A percentile compares a stretch with the other conserved stretches of the same genome.
phyloP scores from a whole-genome alignment of 768 basidiomycete genomes.

The Pulveroboletus sp. region DNA sequence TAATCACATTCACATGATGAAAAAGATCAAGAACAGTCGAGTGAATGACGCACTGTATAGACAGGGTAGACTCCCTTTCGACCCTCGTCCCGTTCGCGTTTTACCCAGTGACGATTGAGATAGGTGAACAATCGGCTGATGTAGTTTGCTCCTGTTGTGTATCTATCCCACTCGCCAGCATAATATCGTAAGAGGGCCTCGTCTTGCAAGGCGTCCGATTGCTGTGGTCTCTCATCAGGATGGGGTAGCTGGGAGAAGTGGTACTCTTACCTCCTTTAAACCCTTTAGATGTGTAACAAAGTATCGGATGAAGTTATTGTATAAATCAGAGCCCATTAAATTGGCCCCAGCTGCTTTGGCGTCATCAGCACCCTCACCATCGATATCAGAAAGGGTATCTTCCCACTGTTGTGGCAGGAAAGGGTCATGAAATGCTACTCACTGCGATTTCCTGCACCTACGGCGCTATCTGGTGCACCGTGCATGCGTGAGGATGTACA shows the following conservation, averaged over 20 bases:
- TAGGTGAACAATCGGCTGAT: slow-evolving; percentile 97
- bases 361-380: slow-evolving; percentile 15
- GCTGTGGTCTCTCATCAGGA: slow-evolving; percentile 39
- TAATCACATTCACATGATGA: background rate
- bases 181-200: slow-evolving; percentile 89
- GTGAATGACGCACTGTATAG: slow-evolving; percentile 69
- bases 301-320: slow-evolving; percentile 91
- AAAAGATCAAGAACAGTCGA: background rate
- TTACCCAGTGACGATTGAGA: slow-evolving; percentile 99
- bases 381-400: slow-evolving; percentile 23
- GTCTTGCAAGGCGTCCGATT: slow-evolving; percentile 76
- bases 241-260: slow-evolving; percentile 18
- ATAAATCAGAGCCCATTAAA: slow-evolving; percentile 95
- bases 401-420: slow-evolving; percentile 16
- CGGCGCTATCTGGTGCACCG: slow-evolving; percentile 35
- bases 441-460: slow-evolving; percentile 50
- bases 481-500: slow-evolving; percentile 88
- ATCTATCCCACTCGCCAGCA: slow-evolving; percentile 89
- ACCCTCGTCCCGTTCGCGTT: slow-evolving; percentile 95
- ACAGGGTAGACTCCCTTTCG: slow-evolving; percentile 92
- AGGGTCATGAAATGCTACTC: slow-evolving; percentile 28
- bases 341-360: slow-evolving; percentile 74
- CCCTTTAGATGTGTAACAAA: slow-evolving; percentile 76
- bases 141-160: slow-evolving; percentile 95
- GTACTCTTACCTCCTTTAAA: slow-evolving; percentile 51